Evolutionary conservation across 331 rosid genomes (phyloP), one percentile per base, ranked within the genome.

Genomic region (Rosa hybrid): DNA sequence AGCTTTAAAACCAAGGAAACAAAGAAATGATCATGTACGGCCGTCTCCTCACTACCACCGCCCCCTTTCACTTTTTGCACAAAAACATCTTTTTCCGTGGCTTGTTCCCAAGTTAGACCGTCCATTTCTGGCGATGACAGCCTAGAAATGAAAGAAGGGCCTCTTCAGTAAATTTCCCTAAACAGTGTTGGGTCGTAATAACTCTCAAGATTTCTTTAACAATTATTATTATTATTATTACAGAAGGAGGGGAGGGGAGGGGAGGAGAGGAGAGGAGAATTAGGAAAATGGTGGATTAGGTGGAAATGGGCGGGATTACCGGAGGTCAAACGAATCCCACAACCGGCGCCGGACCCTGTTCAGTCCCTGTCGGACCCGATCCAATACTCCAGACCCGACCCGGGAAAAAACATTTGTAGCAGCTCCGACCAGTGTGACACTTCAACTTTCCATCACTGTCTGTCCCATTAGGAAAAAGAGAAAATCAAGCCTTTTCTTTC

Each of bases 291-390:
- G 34, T 46, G 57, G 54, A 75, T 72, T 81, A 77, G 89, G 78
- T 81, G 85, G 81, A 54, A 39, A 59, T 53, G 72, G 82, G 79
- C 81, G 81, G 78, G 83, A 69, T 20, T 4, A 16, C 51, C 81
- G 89, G 83, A 34, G 76, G 81, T 81, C 74, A 83, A 79, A 85
- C 77, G 25, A 42, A 49, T 68, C 72, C 72, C 80, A 83, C 50
- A 51, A 53, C 45, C 79, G 79, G 68, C 76, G 80, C 74, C 74
- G 83, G 81, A 74, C 49, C 80, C 21, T 42, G 75, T 72, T 84
- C 77, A 16, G 56, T 46, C 46, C 9, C 20, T 56, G 86, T 77
- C 74, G 38, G 79, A n/a, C 16, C 20, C 67, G 41, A 81, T 79
- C 51, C 59, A 56, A 50, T 9, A 25, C 49, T 34, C 68, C 10